Evolutionary conservation across 129 eudicot genomes (phyloP).

Genomic region (Lactuca sativa): DNA sequence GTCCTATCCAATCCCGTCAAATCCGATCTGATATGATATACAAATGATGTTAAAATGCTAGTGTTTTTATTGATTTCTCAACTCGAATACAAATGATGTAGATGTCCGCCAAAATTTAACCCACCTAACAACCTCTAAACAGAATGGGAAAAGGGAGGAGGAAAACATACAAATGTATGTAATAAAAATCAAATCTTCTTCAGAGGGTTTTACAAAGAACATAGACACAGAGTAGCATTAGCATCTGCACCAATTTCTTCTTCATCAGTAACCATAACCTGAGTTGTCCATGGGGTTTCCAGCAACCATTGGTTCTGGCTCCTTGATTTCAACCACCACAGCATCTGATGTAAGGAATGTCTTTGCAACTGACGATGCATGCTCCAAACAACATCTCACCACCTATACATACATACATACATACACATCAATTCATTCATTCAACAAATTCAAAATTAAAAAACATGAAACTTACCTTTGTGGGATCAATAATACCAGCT

Average conservation of each 20-base stretch:
- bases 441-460: too few relatives aligned
- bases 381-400: slow-evolving; percentile 60
- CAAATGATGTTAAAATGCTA: background rate
- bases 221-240: too few relatives aligned
- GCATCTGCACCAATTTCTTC: background rate
- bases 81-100: background rate
- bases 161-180: background rate
- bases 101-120: slow-evolving; percentile 37
- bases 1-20: too few relatives aligned
- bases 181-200: too few relatives aligned
- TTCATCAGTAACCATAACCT: slow-evolving; percentile 46
- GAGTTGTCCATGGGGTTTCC: slow-evolving; percentile 48
- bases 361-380: slow-evolving; percentile 46
- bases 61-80: too few relatives aligned
- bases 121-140: slow-evolving; percentile 27
- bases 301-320: slow-evolving; percentile 28
- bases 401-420: slow-evolving; percentile 21
- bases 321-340: slow-evolving; percentile 57
- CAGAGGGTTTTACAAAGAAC: too few relatives aligned
- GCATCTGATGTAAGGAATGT: slow-evolving; percentile 69
- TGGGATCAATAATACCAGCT: slow-evolving; percentile 55
- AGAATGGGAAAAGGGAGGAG: slow-evolving; percentile 12
- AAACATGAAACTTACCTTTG: slow-evolving; percentile 28
- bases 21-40: too few relatives aligned
- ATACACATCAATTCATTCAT: background rate